Percentiles rank a stretch among this genome's conserved stretches.
Conservation (phyloP, 2,329 filamentous ascomycete species). For the Stemphylium vesicarium region DNA sequence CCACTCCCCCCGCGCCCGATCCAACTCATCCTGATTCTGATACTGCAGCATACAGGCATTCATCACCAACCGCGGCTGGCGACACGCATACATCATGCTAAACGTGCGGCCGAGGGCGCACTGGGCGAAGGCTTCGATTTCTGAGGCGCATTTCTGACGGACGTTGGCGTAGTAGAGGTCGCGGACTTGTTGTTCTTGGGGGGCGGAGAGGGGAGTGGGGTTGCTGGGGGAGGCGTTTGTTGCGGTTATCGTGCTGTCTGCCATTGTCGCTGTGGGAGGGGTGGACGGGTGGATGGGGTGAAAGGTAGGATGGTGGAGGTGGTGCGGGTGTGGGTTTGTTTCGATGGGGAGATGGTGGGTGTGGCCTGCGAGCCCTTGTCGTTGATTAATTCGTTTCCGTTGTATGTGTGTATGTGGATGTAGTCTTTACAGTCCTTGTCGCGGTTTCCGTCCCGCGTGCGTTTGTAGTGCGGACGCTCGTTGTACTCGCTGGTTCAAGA, state of each 20-base stretch:
- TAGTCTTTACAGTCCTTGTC: no score
- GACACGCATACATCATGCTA: constrained; percentile 86
- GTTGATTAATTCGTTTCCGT: no score
- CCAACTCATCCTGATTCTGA: constrained; percentile 83
- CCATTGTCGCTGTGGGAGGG: constrained; percentile 15
- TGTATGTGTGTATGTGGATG: no score
- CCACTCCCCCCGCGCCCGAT: constrained; percentile 92
- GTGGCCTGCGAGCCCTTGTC: no score
- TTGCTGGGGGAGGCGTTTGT: constrained; percentile 34
- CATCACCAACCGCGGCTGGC: constrained; percentile 80
- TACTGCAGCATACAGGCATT: constrained; percentile 91
- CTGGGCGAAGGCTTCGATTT: constrained; percentile 75
- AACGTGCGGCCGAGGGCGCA: constrained; percentile 88
- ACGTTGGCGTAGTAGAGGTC: constrained; percentile 80
- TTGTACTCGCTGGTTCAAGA: constrained; percentile 8
- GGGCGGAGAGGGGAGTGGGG: constrained; percentile 77
- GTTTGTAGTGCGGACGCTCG: no score
- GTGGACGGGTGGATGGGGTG: background rate
- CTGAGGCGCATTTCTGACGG: constrained; percentile 77
- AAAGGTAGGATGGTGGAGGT: background rate
- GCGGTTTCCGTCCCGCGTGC: no score
- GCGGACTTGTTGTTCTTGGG: constrained; percentile 71
- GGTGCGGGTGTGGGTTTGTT: no score
- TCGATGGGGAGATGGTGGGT: no score
- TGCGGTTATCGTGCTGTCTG: constrained; percentile 30